phyloP scores from a whole-genome alignment of 176 grass and related monocot species.

The Rhynchospora tenuis region DNA sequence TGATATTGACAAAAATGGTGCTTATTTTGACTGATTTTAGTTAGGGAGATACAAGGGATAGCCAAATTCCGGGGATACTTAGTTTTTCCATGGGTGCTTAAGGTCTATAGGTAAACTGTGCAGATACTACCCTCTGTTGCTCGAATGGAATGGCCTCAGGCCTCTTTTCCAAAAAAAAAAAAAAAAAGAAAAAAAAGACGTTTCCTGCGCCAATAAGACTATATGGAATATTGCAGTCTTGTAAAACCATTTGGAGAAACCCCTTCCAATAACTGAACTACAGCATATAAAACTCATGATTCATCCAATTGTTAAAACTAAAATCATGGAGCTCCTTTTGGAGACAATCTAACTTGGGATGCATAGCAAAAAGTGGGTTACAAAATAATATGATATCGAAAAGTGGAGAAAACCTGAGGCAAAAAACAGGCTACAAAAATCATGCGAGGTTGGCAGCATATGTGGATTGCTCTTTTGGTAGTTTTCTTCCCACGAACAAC shows the following conservation, averaged over 20 bases:
- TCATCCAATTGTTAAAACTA: neutral
- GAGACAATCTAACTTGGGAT: neutral
- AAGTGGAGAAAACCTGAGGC: slow-evolving; percentile 36
- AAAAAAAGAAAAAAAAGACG: neutral
- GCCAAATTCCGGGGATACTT: no score
- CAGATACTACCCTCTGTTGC: no score
- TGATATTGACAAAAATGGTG: no score
- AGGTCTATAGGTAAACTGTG: no score
- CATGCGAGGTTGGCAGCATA: slow-evolving; percentile 49
- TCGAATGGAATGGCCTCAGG: no score
- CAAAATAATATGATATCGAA: neutral
- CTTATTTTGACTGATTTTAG: no score
- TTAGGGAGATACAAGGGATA: no score
- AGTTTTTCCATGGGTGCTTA: no score
- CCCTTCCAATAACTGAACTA: neutral
- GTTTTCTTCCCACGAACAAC: slow-evolving; percentile 32
- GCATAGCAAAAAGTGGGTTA: neutral
- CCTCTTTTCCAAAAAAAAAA: neutral
- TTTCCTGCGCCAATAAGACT: neutral
- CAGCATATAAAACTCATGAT: neutral
- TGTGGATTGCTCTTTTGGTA: slow-evolving; percentile 41
- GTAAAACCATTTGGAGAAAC: neutral
- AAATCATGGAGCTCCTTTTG: neutral
- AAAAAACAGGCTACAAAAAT: slow-evolving; percentile 42
- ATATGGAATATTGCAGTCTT: neutral